phyloP scores from a whole-genome alignment of 805 yeast genomes.

The Saccharomycopsis microspora region DNA sequence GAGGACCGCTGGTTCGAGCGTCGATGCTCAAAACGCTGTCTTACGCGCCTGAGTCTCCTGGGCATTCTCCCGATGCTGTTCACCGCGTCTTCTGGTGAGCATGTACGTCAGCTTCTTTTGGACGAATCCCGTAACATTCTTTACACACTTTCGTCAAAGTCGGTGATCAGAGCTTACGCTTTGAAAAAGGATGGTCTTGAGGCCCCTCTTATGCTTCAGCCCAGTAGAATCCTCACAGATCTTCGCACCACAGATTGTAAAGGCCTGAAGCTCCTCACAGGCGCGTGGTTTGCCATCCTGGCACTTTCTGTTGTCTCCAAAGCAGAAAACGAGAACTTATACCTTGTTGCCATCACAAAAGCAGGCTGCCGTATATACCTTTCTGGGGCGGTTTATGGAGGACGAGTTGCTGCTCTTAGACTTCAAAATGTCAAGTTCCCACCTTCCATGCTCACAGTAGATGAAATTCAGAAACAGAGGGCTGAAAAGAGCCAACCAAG shows the following conservation, averaged over 20 bases:
- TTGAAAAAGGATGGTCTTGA: conserved; percentile 30
- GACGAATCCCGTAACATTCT: conserved; percentile 71
- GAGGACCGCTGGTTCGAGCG: conserved; percentile 81
- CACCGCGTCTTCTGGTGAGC: conserved; percentile 31
- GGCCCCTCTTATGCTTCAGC: conserved; percentile 27
- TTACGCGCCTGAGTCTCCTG: conserved; percentile 56
- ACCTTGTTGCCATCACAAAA: conserved; percentile 65
- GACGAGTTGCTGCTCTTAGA: conserved; percentile 29
- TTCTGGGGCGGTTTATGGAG: conserved; percentile 28
- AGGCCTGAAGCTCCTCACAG: conserved; percentile 45
- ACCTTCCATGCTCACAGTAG: conserved; percentile 40
- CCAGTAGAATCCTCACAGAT: conserved; percentile 27
- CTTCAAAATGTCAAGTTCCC: conserved; percentile 49
- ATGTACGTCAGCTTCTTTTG: conserved; percentile 49
- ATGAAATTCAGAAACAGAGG: conserved; percentile 21
- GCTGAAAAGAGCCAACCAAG: conserved; percentile 26
- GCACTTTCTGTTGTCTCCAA: conserved; percentile 51
- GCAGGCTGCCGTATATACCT: conserved; percentile 73
- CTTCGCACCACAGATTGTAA: conserved; percentile 33
- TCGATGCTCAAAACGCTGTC: conserved; percentile 72
- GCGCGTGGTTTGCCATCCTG: conserved; percentile 43
- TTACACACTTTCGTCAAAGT: conserved; percentile 73
- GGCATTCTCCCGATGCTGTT: conserved; percentile 33
- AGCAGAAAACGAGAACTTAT: conserved; percentile 56
- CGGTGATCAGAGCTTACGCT: conserved; percentile 68